Percentiles rank a stretch among this genome's conserved stretches.
Evolutionary conservation across 2,329 filamentous ascomycete species (phyloP).

Genomic region (Sporothrix globosa): DNA sequence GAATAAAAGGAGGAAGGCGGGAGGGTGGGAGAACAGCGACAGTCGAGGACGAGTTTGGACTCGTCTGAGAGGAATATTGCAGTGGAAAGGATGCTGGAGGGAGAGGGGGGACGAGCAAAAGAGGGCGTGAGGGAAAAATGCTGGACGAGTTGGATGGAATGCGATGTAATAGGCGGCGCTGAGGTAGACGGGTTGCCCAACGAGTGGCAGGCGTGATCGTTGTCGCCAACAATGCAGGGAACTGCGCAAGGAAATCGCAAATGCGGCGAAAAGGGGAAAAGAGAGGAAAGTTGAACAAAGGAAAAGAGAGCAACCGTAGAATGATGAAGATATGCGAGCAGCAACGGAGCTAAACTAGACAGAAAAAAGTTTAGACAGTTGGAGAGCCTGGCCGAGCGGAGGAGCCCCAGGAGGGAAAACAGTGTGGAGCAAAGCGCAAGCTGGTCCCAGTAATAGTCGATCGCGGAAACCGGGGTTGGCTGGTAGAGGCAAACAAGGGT

Average conservation of each 20-base stretch:
- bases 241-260: slow-evolving; percentile 5
- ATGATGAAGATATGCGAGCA: slow-evolving; percentile 17
- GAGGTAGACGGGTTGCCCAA: background rate
- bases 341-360: slow-evolving; percentile 21
- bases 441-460: slow-evolving; percentile 1
- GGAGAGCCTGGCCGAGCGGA: slow-evolving; percentile 15
- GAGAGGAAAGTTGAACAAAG: background rate
- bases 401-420: slow-evolving; percentile 9
- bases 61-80: slow-evolving; percentile 6
- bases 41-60: background rate
- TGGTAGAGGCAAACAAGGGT: slow-evolving; percentile 5
- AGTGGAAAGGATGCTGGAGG: background rate
- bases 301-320: background rate
- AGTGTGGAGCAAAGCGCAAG: slow-evolving; percentile 27
- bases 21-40: background rate
- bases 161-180: slow-evolving; percentile 21
- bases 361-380: slow-evolving; percentile 23
- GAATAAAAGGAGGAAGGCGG: no score
- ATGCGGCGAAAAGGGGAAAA: background rate
- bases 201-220: background rate
- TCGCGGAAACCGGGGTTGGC: slow-evolving; percentile 30
- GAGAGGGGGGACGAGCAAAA: background rate
- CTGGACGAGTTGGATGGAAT: background rate
- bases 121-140: background rate
- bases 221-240: slow-evolving; percentile 7